Percentiles rank a stretch among this genome's conserved stretches.
These are phyloP conservation scores for Tilletia indica DNA, from an alignment of 1,284 basidiomycete genomes.

Conservation along the genomic window DNA sequence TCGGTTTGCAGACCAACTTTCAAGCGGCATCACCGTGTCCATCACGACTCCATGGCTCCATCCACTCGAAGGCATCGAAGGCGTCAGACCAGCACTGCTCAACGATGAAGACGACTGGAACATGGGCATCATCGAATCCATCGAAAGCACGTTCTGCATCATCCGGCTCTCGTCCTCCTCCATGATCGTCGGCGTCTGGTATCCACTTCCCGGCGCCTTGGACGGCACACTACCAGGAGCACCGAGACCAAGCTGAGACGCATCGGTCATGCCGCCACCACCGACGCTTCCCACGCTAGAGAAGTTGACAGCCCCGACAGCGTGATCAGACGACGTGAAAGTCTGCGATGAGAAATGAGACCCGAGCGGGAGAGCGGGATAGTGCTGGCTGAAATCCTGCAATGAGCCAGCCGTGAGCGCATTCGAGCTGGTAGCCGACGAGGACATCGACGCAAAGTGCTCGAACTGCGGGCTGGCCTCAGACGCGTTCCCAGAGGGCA, in stretches of 20 bases:
- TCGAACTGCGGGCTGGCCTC: conserved; percentile 14
- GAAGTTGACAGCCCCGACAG: background rate
- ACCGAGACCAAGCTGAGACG: background rate
- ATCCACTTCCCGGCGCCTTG: conserved; percentile 25
- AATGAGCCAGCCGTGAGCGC: background rate
- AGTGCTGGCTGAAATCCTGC: background rate
- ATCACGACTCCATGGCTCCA: background rate
- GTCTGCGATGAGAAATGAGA: background rate
- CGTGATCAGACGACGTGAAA: background rate
- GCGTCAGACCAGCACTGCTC: background rate
- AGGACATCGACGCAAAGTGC: background rate
- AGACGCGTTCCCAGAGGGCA: conserved; percentile 1
- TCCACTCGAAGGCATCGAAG: background rate
- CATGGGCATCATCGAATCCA: background rate
- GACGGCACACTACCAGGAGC: background rate
- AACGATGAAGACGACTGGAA: background rate
- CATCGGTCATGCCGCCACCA: background rate
- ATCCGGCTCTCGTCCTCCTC: conserved; percentile 42
- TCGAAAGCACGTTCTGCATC: conserved; percentile 12
- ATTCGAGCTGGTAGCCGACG: background rate
- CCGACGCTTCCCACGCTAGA: background rate
- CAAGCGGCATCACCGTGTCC: background rate
- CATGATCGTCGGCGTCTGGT: conserved; percentile 46
- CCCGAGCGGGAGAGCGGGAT: background rate
- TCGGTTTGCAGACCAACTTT: too few relatives aligned